Conservation (phyloP, 768 basidiomycete genomes). For the Leccinum imitatum region DNA sequence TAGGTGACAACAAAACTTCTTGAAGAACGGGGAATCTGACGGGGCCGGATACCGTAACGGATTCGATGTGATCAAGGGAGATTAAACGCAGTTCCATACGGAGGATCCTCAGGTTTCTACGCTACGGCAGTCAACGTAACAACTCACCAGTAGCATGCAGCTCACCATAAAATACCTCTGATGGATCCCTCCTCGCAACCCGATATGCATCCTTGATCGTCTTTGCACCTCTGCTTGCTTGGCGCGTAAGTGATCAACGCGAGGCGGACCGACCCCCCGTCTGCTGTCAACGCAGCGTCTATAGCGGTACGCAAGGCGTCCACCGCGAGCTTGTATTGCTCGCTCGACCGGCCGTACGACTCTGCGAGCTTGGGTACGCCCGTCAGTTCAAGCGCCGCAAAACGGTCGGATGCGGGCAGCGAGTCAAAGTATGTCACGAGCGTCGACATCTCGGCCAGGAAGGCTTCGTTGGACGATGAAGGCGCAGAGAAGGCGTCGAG, state of each 20-base stretch:
- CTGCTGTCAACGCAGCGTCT: constrained; percentile 35
- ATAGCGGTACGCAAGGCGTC: constrained; percentile 50
- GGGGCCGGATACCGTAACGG: constrained; percentile 2
- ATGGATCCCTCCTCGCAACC: too few species aligned
- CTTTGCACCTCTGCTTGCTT: constrained; percentile 26
- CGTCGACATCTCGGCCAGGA: constrained; percentile 44
- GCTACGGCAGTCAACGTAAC: too few species aligned
- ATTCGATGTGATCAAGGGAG: constrained; percentile 23
- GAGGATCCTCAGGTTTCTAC: constrained; percentile 19
- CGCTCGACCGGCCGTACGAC: constrained; percentile 49
- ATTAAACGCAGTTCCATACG: constrained; percentile 29
- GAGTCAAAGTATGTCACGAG: constrained; percentile 51
- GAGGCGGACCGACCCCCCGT: constrained; percentile 39
- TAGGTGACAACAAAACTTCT: constrained; percentile 22
- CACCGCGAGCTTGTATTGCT: constrained; percentile 51
- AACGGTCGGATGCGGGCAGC: constrained; percentile 38
- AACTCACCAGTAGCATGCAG: too few species aligned
- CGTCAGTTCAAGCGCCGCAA: constrained; percentile 63
- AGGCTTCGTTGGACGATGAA: constrained; percentile 38
- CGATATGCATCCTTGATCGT: too few species aligned
- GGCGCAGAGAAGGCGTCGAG: constrained; percentile 44
- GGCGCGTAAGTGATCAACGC: constrained; percentile 54
- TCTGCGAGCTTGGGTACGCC: constrained; percentile 49
- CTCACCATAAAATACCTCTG: too few species aligned
- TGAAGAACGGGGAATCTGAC: constrained; percentile 23